phyloP scores from a whole-genome alignment of 2,329 filamentous ascomycete genomes.

The Xylariaceae sp. region DNA sequence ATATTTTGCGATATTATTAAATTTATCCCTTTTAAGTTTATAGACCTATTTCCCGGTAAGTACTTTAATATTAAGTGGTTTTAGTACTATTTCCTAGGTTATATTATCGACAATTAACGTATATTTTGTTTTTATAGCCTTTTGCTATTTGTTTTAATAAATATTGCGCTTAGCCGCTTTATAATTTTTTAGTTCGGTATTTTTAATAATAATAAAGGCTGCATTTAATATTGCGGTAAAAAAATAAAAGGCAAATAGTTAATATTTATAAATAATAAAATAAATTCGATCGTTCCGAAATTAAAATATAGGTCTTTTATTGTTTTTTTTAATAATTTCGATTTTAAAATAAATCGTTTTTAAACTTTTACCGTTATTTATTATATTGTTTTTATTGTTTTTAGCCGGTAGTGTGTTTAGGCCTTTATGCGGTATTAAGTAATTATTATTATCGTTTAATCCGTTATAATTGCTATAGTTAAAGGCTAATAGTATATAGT shows the following conservation, averaged over 20 bases:
- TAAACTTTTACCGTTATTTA: too few relatives aligned
- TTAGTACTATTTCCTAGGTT: constrained; percentile 4
- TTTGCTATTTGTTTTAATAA: constrained; percentile 4
- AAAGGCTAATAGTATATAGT: neutral
- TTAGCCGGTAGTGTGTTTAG: too few relatives aligned
- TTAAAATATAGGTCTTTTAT: constrained; percentile 4
- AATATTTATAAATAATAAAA: neutral
- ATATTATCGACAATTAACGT: constrained; percentile 3
- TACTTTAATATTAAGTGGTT: constrained; percentile 2
- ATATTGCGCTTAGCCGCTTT: constrained; percentile 1
- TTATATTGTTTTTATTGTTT: too few relatives aligned
- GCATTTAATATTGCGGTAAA: neutral
- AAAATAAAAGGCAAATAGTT: neutral
- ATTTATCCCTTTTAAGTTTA: constrained; percentile 5
- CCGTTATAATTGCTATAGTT: neutral
- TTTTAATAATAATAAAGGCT: neutral
- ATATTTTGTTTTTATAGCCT: constrained; percentile 1
- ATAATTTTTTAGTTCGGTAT: neutral
- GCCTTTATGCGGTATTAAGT: neutral
- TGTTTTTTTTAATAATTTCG: too few relatives aligned
- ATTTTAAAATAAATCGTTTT: too few relatives aligned
- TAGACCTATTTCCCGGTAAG: constrained; percentile 5
- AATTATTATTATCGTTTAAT: neutral
- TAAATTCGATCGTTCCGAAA: neutral
- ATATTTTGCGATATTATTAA: constrained; percentile 6